Evolutionary conservation across 2,329 filamentous ascomycete species (phyloP).

Genomic region (Claviceps arundinis): DNA sequence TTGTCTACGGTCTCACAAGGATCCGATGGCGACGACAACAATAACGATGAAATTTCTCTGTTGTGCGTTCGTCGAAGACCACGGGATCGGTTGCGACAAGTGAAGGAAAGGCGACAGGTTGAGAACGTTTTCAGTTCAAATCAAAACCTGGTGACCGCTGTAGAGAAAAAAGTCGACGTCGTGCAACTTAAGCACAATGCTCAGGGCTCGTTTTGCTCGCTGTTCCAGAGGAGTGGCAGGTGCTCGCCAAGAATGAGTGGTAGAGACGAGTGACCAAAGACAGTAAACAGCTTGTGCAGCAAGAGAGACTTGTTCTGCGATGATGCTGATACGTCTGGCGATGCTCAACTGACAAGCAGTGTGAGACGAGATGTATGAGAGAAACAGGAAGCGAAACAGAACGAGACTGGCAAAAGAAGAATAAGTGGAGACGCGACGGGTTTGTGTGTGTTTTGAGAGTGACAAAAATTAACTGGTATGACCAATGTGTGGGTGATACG

Average conservation of each 20-base stretch:
- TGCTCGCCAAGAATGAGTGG: constrained; percentile 5
- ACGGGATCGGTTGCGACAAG: constrained; percentile 21
- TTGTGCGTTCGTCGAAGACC: constrained; percentile 21
- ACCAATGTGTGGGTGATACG: constrained; percentile 35
- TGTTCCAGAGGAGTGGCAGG: constrained; percentile 4
- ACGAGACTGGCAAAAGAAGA: constrained; percentile 8
- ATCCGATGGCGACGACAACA: constrained; percentile 17
- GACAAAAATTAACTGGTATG: constrained; percentile 22
- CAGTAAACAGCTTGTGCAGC: constrained; percentile 5
- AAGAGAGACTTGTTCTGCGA: constrained; percentile 5
- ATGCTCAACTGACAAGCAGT: constrained; percentile 9
- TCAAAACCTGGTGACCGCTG: constrained; percentile 17
- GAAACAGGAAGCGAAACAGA: constrained; percentile 10
- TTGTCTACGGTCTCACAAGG: constrained; percentile 25
- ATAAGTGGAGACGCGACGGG: constrained; percentile 22
- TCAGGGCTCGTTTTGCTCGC: constrained; percentile 9
- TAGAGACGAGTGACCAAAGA: constrained; percentile 3
- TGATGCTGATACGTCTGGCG: constrained; percentile 8
- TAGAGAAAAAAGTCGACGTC: constrained; percentile 15
- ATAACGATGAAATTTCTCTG: constrained; percentile 21
- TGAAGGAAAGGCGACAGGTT: constrained; percentile 17
- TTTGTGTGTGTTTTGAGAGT: constrained; percentile 9
- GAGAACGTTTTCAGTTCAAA: constrained; percentile 30
- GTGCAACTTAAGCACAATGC: constrained; percentile 8
- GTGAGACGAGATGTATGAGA: constrained; percentile 1